Percentiles rank a stretch among this genome's conserved stretches.
Evolutionary conservation across 2,329 filamentous ascomycete genomes (phyloP).

Genomic region (Colletotrichum navitas): DNA sequence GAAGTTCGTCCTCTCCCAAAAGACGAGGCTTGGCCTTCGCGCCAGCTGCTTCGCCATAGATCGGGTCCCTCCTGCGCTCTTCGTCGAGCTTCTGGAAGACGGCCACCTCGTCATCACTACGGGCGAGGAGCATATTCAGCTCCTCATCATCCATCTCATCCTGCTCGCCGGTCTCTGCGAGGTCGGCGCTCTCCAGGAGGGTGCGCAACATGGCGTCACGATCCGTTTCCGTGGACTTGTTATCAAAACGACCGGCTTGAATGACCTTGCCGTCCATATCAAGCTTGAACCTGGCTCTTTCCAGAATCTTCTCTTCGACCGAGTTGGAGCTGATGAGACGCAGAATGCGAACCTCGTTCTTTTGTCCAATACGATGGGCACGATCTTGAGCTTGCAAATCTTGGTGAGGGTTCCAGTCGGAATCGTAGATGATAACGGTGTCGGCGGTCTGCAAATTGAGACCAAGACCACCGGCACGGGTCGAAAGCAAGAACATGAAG

Average conservation of each 20-base stretch:
- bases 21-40: constrained; percentile 80
- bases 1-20: constrained; percentile 88
- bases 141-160: constrained; percentile 99
- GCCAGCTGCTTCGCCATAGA: constrained; percentile 77
- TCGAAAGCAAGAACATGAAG: constrained; percentile 98
- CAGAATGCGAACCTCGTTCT: constrained; percentile 98
- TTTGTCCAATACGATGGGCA: constrained; percentile 99
- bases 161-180: constrained; percentile 78
- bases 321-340: constrained; percentile 96
- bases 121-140: constrained; percentile 92
- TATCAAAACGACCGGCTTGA: constrained; percentile 98
- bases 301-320: constrained; percentile 98
- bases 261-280: constrained; percentile 99
- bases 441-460: constrained; percentile 97
- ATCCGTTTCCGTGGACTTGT: constrained; percentile 98
- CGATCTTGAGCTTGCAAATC: constrained; percentile 99
- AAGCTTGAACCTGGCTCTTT: constrained; percentile 96
- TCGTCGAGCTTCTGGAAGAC: constrained; percentile 88
- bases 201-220: constrained; percentile 97
- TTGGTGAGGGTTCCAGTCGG: constrained; percentile 99
- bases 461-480: constrained; percentile 96
- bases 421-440: constrained; percentile 99
- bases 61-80: constrained; percentile 73
- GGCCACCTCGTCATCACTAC: constrained; percentile 82
- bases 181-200: constrained; percentile 85